Base-by-base conservation (phyloP, 768 basidiomycete genomes). In the Fistulinella prunicolor region DNA sequence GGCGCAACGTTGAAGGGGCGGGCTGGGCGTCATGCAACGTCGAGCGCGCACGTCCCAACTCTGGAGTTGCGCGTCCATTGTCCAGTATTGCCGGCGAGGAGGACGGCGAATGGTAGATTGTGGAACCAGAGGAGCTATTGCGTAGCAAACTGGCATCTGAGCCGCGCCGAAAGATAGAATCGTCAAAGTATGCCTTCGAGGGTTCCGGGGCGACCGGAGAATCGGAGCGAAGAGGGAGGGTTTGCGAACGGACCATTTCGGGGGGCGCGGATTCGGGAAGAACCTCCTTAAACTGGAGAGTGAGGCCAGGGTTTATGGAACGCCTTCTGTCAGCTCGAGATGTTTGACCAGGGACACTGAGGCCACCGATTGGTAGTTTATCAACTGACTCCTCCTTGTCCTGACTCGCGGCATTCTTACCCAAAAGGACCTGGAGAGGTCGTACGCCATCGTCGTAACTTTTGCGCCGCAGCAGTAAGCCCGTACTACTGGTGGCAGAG, bases 241-340 rank as follows among this genome's bases (percentile, higher is more conserved):
- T 66, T 38, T 58, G 68, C 6, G 68, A 66, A 37, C 62, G 69
- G 19, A 57, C 40, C 52, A 70, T 65, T 14, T 67, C 65, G 6
- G 55, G 44, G n/a, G 54, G 53, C 9, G 54, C 47, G 23, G 55
- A 49, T 42, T 53, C 54, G 20, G 57, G 51, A 4, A 39, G 9
- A 2, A 39, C 1, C 4, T 55, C 47, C 13, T 54, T 55, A 29
- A 50, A 46, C 19, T 63, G 70, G 50, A 79, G 66, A 7, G 70
- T 59, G 37, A 75, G 61, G 4, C 62, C 73, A 1, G 82, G 82
- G 47, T 80, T 82, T 51, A 82, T 81, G 4, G 81, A 82, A 19
- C 75, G 67, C 12, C 81, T 68, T 38, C 72, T 75, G 21, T 76
- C 77, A 0, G 70, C 66, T 29, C 76, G 71, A 6, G 65, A 64